Evolutionary conservation across 148 eudicot species (phyloP).

Genomic region (Vaccinium corymbosum): DNA sequence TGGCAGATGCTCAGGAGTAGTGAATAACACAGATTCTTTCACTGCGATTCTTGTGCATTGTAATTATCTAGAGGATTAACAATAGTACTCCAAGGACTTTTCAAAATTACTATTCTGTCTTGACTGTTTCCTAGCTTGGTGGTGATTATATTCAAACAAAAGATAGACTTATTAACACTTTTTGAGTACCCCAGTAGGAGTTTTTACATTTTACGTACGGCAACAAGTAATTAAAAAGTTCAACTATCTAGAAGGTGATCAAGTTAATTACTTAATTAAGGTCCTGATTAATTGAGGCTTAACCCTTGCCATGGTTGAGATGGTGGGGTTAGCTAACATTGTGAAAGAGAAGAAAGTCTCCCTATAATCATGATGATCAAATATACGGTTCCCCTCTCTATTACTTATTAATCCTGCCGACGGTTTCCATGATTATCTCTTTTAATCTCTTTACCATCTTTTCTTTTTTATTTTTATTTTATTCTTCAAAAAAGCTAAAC

Average conservation of each 20-base stretch:
- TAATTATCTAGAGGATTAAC: background rate
- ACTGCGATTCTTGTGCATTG: background rate
- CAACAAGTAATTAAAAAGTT: background rate
- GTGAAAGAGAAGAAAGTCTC: background rate
- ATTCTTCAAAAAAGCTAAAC: background rate
- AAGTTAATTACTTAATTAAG: background rate
- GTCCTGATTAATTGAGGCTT: background rate
- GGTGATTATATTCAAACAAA: background rate
- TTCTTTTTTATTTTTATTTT: background rate
- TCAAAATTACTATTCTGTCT: background rate
- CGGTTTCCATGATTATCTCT: constrained; percentile 16
- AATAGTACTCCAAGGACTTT: background rate
- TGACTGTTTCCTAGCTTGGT: background rate
- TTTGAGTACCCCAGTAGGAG: background rate
- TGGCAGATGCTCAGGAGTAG: background rate
- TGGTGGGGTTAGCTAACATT: background rate
- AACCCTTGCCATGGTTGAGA: background rate
- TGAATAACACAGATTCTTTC: background rate
- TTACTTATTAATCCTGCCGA: constrained; percentile 3
- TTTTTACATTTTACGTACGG: background rate
- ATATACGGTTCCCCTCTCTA: background rate
- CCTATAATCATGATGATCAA: background rate
- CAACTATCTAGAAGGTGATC: constrained; percentile 9
- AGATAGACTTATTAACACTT: background rate
- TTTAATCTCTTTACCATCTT: constrained; percentile 5